Conservation (phyloP, 2,329 filamentous ascomycete genomes). For the Cytospora schulzeri region DNA sequence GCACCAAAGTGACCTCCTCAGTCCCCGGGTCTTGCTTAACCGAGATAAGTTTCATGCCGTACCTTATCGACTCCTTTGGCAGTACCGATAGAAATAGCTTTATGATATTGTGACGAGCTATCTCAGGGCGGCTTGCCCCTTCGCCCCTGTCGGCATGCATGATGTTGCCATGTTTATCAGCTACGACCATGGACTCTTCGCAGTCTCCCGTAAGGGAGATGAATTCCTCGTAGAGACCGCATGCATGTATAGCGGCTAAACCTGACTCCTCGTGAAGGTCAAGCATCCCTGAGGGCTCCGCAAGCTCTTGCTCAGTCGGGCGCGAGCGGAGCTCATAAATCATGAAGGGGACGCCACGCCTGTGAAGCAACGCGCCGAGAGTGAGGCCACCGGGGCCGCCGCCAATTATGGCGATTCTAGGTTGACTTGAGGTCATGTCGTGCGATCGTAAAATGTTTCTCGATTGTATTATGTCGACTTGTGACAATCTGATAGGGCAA, state of each 20-base stretch:
- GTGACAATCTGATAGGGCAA: no score
- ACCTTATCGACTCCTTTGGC: conserved; percentile 40
- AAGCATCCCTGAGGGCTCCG: conserved; percentile 44
- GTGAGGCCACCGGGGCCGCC: conserved; percentile 51
- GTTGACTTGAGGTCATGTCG: conserved; percentile 3
- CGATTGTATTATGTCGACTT: no score
- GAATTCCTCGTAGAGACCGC: conserved; percentile 49
- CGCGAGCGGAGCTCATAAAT: conserved; percentile 40
- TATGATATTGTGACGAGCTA: conserved; percentile 40
- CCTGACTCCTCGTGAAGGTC: conserved; percentile 52
- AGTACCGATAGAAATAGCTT: conserved; percentile 39
- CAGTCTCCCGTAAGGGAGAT: conserved; percentile 44
- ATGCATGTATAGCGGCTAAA: conserved; percentile 46
- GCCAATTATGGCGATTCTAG: conserved; percentile 48
- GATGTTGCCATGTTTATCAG: conserved; percentile 36
- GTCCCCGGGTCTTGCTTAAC: conserved; percentile 6
- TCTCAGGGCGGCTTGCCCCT: conserved; percentile 39
- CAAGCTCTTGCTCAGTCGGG: conserved; percentile 34
- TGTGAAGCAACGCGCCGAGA: conserved; percentile 49
- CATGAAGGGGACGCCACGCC: conserved; percentile 38
- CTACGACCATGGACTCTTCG: conserved; percentile 42
- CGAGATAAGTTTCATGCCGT: conserved; percentile 40
- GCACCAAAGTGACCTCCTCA: conserved; percentile 25
- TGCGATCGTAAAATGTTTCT: background rate
- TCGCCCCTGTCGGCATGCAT: conserved; percentile 32